Percentiles rank a stretch among this genome's conserved stretches.
These are phyloP conservation scores for Aspergillus taichungensis DNA, from an alignment of 495 filamentous ascomycete genomes.

Conservation along the genomic window DNA sequence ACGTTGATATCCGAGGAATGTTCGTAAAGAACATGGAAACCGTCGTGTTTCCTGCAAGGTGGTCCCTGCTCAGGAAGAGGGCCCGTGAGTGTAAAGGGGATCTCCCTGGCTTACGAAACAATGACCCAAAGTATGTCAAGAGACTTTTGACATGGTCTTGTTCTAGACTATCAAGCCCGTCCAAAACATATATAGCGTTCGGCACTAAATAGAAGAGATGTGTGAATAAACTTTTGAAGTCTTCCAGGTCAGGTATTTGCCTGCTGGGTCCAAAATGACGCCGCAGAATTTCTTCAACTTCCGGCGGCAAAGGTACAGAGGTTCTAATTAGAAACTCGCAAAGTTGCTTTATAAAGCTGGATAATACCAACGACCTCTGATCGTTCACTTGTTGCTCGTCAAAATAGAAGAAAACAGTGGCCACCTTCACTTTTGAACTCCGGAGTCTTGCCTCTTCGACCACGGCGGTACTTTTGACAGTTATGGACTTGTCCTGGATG, in stretches of 20 bases:
- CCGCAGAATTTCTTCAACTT: background rate
- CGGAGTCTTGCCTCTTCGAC: conserved; percentile 10
- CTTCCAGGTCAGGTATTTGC: conserved; percentile 10
- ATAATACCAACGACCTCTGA: conserved; percentile 4
- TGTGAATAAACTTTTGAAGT: conserved; percentile 12
- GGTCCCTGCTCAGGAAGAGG: conserved; percentile 12
- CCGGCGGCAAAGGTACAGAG: background rate
- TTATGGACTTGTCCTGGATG: background rate
- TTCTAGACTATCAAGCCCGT: conserved; percentile 11
- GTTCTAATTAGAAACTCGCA: conserved; percentile 1
- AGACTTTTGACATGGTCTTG: conserved; percentile 1
- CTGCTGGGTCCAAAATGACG: conserved; percentile 9
- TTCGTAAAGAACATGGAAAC: conserved; percentile 9
- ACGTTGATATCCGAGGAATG: conserved; percentile 14
- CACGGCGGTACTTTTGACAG: conserved; percentile 7
- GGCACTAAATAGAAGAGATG: conserved; percentile 3
- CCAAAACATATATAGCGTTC: conserved; percentile 9
- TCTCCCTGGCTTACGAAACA: background rate
- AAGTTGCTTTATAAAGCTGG: conserved; percentile 12
- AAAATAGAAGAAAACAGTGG: conserved; percentile 5
- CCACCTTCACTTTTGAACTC: no score
- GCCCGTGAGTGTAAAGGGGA: conserved; percentile 4
- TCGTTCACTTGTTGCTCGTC: background rate
- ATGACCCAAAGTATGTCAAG: conserved; percentile 1
- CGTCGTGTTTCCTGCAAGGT: conserved; percentile 13